A percentile compares a stretch with the other conserved stretches of the same genome.
phyloP scores from a whole-genome alignment of 192 early-diverging fungal species.

The Entrophospora sp. region DNA sequence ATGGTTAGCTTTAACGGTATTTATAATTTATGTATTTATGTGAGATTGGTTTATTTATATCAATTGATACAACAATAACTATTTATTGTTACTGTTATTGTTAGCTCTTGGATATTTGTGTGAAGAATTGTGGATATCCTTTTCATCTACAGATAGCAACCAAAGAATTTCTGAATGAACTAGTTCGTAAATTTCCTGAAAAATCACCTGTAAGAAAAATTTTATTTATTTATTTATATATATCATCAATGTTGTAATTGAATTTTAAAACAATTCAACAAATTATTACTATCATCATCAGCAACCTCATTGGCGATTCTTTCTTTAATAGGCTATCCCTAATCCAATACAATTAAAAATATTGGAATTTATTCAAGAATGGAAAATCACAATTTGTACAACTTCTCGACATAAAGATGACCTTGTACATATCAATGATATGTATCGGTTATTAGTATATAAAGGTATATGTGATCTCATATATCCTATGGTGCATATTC shows the following conservation, averaged over 20 bases:
- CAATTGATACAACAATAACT: no score
- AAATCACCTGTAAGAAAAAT: constrained; percentile 71
- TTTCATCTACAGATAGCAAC: constrained; percentile 93
- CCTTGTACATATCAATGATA: constrained; percentile 88
- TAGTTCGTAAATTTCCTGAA: constrained; percentile 90
- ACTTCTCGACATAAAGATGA: constrained; percentile 90
- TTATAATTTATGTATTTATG: constrained; percentile 3
- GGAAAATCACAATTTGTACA: constrained; percentile 82
- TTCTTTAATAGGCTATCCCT: constrained; percentile 37
- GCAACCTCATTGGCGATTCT: no score
- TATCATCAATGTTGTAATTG: background rate
- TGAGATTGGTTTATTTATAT: no score
- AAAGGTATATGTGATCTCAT: constrained; percentile 51
- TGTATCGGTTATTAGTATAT: constrained; percentile 81
- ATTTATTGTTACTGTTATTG: no score
- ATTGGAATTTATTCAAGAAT: constrained; percentile 88
- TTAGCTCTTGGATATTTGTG: constrained; percentile 87
- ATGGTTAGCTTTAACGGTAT: constrained; percentile 57
- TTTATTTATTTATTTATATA: background rate
- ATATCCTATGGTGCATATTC: background rate
- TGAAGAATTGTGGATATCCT: constrained; percentile 98
- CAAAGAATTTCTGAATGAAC: constrained; percentile 95
- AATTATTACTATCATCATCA: no score
- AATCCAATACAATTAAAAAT: constrained; percentile 79
- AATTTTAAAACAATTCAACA: no score